Percentiles rank a stretch among this genome's conserved stretches.
Conservation (phyloP, 108 stramenopile genomes). For the Conticribra guillardii region DNA sequence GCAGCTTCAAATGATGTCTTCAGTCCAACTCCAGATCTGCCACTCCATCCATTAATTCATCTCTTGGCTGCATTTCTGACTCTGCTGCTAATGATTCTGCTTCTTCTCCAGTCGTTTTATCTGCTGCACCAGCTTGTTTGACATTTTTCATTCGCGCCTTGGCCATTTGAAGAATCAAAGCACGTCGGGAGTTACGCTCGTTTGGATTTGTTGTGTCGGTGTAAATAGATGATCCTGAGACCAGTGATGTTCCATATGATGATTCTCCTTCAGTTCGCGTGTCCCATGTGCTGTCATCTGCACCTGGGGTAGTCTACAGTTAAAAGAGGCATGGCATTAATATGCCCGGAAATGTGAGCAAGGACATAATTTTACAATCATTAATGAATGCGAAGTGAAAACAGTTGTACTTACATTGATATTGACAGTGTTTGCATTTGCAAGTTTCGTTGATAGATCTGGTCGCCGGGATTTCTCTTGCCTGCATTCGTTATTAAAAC, state of each 20-base stretch:
- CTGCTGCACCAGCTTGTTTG: slow-evolving; percentile 23
- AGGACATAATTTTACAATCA: too few relatives aligned
- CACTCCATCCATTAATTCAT: slow-evolving; percentile 27
- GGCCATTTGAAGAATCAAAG: slow-evolving; percentile 89
- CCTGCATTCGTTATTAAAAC: slow-evolving; percentile 8
- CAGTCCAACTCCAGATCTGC: slow-evolving; percentile 46
- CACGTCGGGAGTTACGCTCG: slow-evolving; percentile 71
- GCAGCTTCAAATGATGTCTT: not conserved
- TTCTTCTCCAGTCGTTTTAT: slow-evolving; percentile 19
- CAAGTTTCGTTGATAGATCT: slow-evolving; percentile 20
- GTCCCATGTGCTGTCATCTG: slow-evolving; percentile 34
- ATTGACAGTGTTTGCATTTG: not conserved
- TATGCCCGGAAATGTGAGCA: too few relatives aligned
- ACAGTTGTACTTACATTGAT: not conserved
- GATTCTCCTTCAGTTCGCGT: slow-evolving; percentile 54
- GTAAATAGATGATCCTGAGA: slow-evolving; percentile 61
- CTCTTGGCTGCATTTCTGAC: slow-evolving; percentile 12
- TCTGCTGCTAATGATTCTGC: not conserved
- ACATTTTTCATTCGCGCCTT: slow-evolving; percentile 83
- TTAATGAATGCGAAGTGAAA: too few relatives aligned
- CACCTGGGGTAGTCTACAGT: not conserved
- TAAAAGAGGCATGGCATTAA: not conserved
- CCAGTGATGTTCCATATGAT: slow-evolving; percentile 54
- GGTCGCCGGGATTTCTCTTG: slow-evolving; percentile 14
- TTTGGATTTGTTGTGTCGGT: slow-evolving; percentile 55